phyloP scores from a whole-genome alignment of 192 early-diverging fungal species.

The Funneliformis geosporum region DNA sequence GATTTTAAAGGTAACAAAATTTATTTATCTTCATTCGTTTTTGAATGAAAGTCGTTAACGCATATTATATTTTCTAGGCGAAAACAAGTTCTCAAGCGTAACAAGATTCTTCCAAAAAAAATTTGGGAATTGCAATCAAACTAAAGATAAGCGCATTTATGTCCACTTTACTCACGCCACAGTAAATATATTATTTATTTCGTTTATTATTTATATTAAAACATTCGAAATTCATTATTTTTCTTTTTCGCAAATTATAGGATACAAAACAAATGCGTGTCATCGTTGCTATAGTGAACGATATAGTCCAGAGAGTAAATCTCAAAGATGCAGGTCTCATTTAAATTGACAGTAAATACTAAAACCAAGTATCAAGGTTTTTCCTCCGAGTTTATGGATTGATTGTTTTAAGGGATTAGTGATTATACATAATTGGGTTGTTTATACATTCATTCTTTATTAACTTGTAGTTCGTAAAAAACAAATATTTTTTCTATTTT shows the following conservation, averaged over 20 bases:
- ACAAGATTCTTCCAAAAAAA: constrained; percentile 50
- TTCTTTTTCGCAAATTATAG: no score
- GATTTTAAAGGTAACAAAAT: constrained; percentile 50
- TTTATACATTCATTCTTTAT: no score
- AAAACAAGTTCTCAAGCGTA: constrained; percentile 48
- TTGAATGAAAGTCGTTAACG: neutral
- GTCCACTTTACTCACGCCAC: constrained; percentile 53
- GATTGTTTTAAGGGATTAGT: no score
- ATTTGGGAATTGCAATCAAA: constrained; percentile 46
- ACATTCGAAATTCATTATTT: constrained; percentile 7
- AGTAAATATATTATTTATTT: constrained; percentile 37
- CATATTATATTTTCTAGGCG: constrained; percentile 28
- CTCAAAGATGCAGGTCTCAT: constrained; percentile 49
- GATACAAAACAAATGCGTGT: constrained; percentile 58
- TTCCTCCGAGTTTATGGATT: no score
- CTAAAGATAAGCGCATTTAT: constrained; percentile 50
- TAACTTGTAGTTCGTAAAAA: no score
- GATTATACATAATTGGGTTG: no score
- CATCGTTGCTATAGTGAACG: constrained; percentile 54
- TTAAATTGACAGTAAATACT: no score
- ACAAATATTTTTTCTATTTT: no score
- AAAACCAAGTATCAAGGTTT: no score
- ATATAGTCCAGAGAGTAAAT: constrained; percentile 53
- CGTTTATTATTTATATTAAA: neutral
- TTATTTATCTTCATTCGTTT: neutral